Base-by-base conservation (phyloP, 306 rosid genomes). In the Pachyrhizus erosus region DNA sequence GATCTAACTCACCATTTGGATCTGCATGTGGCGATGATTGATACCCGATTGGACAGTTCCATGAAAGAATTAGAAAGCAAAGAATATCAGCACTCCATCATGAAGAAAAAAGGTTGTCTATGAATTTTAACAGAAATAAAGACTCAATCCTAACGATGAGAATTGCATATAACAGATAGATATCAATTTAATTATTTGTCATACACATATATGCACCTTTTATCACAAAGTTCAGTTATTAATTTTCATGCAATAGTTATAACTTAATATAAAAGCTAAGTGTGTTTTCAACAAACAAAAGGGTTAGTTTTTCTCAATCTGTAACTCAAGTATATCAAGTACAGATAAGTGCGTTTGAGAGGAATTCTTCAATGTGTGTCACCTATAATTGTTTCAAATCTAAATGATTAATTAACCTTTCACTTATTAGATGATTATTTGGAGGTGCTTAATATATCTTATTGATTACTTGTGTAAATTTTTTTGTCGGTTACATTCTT, bases 1-100 rank as follows among this genome's bases (percentile, higher is more conserved):
- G 29, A 72, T 9, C 2, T 12, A 0, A 4, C 92, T 90, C 49
- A 94, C 98, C 98, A 73, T 92, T 94, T 42, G 97, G 98, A 83
- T 93, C 97, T 93, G 87, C 27, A 33, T 62, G 78, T 33, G 40
- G 60, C 74, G 64, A 64, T 46, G 26, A 20, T 55, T 57, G 45
- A 79, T 43, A 18, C 24, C 51, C 43, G 15, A 61, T 81, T 48
- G 76, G 68, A 43, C 57, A 68, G 42, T 7, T 6, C 37, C 77
- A 71, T 75, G 45, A 49, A 80, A 33, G 23, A 34, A 77, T 58
- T n/a, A 14, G 10, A 34, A 77, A 80, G 29, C 15, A 54, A 4
- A 34, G 31, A 37, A 62, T 45, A 20, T 85, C 83, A 85, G 83
- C 39, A 48, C 2, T 17, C 17, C 12, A 23, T 58, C 4, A 17